phyloP scores from a whole-genome alignment of 768 basidiomycete genomes.

The Agaricus blazei region DNA sequence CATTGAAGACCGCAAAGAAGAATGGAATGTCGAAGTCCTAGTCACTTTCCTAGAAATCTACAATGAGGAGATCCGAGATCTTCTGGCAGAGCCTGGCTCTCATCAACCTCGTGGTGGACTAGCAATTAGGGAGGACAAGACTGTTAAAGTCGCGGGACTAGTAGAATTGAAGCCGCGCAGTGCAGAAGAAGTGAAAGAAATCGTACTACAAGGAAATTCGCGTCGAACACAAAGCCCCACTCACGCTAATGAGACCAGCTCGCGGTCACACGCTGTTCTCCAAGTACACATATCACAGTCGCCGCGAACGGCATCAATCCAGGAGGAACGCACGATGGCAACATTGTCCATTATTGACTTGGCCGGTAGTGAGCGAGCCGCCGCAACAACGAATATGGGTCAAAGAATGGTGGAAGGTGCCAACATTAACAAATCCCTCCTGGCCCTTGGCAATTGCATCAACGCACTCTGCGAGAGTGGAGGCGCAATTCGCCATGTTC shows the following conservation, averaged over 20 bases:
- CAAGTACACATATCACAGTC: slow-evolving; percentile 91
- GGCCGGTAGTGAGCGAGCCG: slow-evolving; percentile 94
- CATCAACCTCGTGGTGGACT: slow-evolving; percentile 74
- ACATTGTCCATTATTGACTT: slow-evolving; percentile 98
- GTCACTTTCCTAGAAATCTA: slow-evolving; percentile 99
- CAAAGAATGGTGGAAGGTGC: slow-evolving; percentile 98
- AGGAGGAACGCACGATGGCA: slow-evolving; percentile 78
- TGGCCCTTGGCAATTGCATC: slow-evolving; percentile 97
- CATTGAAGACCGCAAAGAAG: slow-evolving; percentile 83
- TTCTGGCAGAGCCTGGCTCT: slow-evolving; percentile 72
- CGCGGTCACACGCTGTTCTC: slow-evolving; percentile 95
- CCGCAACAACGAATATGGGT: slow-evolving; percentile 96
- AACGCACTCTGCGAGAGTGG: slow-evolving; percentile 96
- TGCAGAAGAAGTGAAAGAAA: slow-evolving; percentile 91
- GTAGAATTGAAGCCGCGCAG: slow-evolving; percentile 74
- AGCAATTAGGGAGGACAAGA: slow-evolving; percentile 91
- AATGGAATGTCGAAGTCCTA: slow-evolving; percentile 81
- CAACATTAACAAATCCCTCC: slow-evolving; percentile 97
- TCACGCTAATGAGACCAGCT: slow-evolving; percentile 94
- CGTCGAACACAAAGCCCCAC: slow-evolving; percentile 91
- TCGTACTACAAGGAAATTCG: slow-evolving; percentile 84
- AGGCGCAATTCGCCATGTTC: slow-evolving; percentile 82
- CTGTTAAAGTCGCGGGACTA: slow-evolving; percentile 85
- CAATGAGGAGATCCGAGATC: slow-evolving; percentile 97
- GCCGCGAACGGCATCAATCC: slow-evolving; percentile 79